Base-by-base conservation (phyloP, 2,329 filamentous ascomycete genomes). In the Trichoderma atrobrunneum region DNA sequence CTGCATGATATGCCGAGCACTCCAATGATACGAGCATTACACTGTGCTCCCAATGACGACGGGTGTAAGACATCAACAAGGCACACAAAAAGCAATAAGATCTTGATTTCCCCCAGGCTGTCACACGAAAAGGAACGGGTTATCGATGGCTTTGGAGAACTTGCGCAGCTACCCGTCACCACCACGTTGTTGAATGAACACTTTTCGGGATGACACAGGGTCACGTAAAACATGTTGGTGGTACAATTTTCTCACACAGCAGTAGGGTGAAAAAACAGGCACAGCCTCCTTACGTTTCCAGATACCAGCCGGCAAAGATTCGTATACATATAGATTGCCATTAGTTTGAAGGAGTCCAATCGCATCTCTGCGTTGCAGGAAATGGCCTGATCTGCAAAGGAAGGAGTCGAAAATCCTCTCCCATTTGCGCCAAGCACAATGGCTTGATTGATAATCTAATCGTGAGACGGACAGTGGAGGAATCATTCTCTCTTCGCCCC, bases 161-260 rank as follows among this genome's bases (percentile, higher is more conserved):
- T 24, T 48, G 51, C 51, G 51, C 61, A 59, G 24, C 60, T 66
- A 65, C 26, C 69, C 61, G 61, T n/a, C 59, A 65, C n/a, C 69
- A 71, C 69, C 69, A 71, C 69, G 69, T 71, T 71, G 48, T 28
- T 60, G 34, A 60, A 48, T 36, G 48, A 71, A 39, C 43, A 62
- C 60, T 36, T 43, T 24, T 71, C 61, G 61, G 62, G 69, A 66
- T 66, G 28, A 10, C 51, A 65, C 61, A 32, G 48, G 21, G 36
- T 56, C 59, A 64, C 24, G 24, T 54, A 39, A 7, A 43, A 43
- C 39, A 26, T 34, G 68, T 57, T 69, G 66, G 66, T 69, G 7
- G 28, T 10, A 69, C 66, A 51, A 28, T 26, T 7, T 39, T 39
- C 30, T 7, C 54, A 28, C 30, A 11, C 36, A 60, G 16, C 34